Evolutionary conservation across 1,284 basidiomycete genomes (phyloP).

Genomic region (Cutaneotrichosporon arboriforme): DNA sequence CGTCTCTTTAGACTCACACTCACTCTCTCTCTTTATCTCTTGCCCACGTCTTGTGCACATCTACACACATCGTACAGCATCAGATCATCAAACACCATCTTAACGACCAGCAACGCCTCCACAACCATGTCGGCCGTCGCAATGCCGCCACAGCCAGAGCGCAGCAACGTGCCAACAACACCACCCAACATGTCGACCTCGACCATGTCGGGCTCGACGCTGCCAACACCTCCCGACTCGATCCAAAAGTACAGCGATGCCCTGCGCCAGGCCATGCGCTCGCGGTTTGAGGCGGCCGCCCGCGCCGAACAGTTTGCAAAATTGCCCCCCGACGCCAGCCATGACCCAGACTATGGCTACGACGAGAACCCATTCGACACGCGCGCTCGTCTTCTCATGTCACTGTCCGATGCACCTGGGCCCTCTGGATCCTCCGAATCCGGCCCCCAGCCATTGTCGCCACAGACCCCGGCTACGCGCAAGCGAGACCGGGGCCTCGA

Average conservation of each 20-base stretch:
- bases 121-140: no score
- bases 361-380: conserved; percentile 23
- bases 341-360: conserved; percentile 20
- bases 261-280: conserved; percentile 11
- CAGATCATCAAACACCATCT: no score
- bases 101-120: no score
- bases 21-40: no score
- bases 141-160: no score
- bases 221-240: conserved; percentile 5
- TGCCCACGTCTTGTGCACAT: no score
- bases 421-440: not conserved
- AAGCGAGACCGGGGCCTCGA: not conserved
- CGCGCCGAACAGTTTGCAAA: conserved; percentile 1
- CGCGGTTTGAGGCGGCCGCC: conserved; percentile 13
- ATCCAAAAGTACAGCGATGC: conserved; percentile 18
- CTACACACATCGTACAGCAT: no score
- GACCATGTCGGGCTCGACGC: not conserved
- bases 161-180: not conserved
- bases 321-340: conserved; percentile 2
- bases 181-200: not conserved
- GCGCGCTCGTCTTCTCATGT: conserved; percentile 7
- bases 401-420: not conserved
- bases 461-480: not conserved
- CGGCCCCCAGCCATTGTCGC: not conserved
- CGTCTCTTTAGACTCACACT: no score